Percentiles rank a stretch among this genome's conserved stretches.
phyloP scores from a whole-genome alignment of 768 basidiomycete genomes.

The Tricholoma sp. region DNA sequence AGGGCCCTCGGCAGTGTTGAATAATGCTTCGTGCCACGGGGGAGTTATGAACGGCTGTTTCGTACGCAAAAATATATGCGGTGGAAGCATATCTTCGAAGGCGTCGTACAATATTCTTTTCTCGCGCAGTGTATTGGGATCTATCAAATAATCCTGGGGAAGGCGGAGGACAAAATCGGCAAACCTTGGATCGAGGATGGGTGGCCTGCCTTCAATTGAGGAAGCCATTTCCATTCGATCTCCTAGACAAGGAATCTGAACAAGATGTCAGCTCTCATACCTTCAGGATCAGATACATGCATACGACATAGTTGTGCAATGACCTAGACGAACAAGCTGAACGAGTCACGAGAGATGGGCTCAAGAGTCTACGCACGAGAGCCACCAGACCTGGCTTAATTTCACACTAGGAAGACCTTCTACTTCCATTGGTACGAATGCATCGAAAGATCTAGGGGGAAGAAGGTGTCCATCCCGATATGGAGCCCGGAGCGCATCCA shows the following conservation, averaged over 20 bases:
- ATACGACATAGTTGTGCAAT: background rate
- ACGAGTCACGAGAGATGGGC: background rate
- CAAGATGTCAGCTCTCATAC: background rate
- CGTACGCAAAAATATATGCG: background rate
- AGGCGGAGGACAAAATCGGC: background rate
- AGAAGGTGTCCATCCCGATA: background rate
- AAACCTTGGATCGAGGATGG: background rate
- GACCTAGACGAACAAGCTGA: background rate
- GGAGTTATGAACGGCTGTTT: background rate
- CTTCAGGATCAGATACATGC: background rate
- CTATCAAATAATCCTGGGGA: background rate
- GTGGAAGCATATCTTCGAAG: background rate
- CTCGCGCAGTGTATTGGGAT: background rate
- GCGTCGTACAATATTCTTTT: background rate
- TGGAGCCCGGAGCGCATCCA: background rate
- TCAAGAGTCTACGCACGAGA: background rate
- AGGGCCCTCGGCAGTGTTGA: background rate
- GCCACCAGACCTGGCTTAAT: background rate
- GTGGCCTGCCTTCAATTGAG: background rate
- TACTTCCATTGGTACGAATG: background rate
- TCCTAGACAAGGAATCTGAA: background rate
- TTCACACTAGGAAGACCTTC: background rate
- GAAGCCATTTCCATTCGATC: background rate
- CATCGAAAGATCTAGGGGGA: background rate
- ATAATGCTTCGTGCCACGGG: background rate